Conservation (phyloP, 2,329 filamentous ascomycete species). For the Penicillium sclerotigenum region DNA sequence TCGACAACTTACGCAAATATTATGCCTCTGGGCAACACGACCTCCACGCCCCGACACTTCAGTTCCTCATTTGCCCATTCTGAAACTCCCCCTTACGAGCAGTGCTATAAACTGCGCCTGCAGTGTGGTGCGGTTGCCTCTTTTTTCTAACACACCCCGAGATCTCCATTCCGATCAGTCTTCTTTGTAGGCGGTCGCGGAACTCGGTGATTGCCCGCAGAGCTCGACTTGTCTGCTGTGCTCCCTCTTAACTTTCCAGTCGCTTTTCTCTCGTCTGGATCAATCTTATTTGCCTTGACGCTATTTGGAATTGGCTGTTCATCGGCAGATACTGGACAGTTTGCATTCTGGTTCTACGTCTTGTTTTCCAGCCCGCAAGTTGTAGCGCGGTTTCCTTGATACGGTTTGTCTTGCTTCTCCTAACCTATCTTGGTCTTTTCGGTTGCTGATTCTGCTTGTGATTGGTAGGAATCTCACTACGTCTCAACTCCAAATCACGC, state of each 20-base stretch:
- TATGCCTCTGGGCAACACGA: conserved; percentile 5
- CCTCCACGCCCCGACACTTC: background rate
- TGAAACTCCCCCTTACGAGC: background rate
- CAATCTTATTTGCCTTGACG: background rate
- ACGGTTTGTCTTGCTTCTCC: background rate
- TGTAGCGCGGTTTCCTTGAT: conserved; percentile 1
- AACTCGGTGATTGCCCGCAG: conserved; percentile 15
- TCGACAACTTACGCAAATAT: conserved; percentile 1
- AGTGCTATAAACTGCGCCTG: background rate
- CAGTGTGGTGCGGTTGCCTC: background rate
- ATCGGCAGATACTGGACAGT: background rate
- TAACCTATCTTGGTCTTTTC: background rate
- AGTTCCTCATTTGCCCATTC: background rate
- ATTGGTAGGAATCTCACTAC: background rate
- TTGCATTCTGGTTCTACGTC: background rate
- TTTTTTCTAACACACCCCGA: background rate
- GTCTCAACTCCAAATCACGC: background rate
- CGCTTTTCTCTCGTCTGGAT: background rate
- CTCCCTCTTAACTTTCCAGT: background rate
- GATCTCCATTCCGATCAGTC: background rate
- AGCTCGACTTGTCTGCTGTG: conserved; percentile 8
- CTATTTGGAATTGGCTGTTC: background rate
- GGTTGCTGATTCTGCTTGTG: background rate
- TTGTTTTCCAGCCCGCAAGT: background rate
- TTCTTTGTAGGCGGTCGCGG: conserved; percentile 7